Evolutionary conservation across 306 rosid species (phyloP).

Genomic region (Oemleria cerasiformis): DNA sequence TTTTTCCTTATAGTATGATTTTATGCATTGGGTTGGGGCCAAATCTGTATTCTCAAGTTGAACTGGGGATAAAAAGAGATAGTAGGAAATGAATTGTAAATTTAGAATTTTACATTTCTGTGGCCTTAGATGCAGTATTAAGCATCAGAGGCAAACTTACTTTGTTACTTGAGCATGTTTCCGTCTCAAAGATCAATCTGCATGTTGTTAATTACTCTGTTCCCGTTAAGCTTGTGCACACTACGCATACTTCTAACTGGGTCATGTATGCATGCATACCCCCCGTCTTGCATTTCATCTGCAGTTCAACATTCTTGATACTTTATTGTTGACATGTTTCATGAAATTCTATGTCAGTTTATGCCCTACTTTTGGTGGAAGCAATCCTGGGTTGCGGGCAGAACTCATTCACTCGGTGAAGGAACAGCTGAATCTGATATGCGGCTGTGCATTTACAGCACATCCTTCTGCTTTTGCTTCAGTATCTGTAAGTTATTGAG

Average conservation of each 20-base stretch:
- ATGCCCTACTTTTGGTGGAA: constrained; percentile 93
- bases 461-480: constrained; percentile 91
- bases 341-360: constrained; percentile 44
- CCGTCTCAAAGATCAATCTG: not conserved
- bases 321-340: constrained; percentile 17
- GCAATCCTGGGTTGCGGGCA: constrained; percentile 84
- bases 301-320: constrained; percentile 8
- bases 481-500: constrained; percentile 66
- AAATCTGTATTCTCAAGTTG: not conserved
- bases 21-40: not conserved
- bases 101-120: not conserved
- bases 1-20: not conserved
- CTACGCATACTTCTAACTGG: not conserved
- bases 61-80: not conserved
- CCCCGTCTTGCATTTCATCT: not conserved
- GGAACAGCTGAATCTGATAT: constrained; percentile 71
- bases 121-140: not conserved
- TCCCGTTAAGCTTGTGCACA: not conserved
- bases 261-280: not conserved
- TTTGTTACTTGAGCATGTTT: not conserved
- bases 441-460: constrained; percentile 68
- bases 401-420: constrained; percentile 83
- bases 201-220: not conserved
- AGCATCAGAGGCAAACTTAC: not conserved
- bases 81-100: not conserved